Conservation (phyloP, 305 asterid genomes). For the Fraxinus paxiana region DNA sequence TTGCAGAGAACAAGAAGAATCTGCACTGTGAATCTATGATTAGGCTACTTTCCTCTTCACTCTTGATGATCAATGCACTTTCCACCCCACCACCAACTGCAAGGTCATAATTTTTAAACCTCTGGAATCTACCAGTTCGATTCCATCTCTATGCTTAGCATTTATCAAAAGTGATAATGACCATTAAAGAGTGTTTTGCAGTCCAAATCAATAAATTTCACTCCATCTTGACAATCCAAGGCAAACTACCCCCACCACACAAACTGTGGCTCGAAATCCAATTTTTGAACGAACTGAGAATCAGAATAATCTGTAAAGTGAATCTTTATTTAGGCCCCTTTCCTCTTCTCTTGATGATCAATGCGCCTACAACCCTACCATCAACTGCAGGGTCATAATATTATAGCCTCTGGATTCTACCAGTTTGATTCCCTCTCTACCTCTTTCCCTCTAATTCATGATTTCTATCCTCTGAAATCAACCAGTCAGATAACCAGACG, state of each 20-base stretch:
- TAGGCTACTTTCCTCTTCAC: not conserved
- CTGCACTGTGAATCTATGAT: not conserved
- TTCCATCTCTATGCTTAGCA: not conserved
- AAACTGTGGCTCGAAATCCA: not conserved
- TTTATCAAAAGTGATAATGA: not conserved
- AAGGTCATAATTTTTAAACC: not conserved
- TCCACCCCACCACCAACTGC: not conserved
- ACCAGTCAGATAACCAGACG: not conserved
- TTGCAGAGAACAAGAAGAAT: not conserved
- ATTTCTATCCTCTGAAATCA: not conserved
- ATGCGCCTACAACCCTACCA: not conserved
- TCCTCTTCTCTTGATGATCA: not conserved
- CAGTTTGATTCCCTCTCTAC: not conserved
- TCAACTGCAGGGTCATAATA: not conserved
- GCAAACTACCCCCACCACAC: not conserved
- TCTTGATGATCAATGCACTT: not conserved
- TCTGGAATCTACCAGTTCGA: not conserved
- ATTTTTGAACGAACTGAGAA: not conserved
- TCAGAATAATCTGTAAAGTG: not conserved
- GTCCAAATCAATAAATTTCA: not conserved
- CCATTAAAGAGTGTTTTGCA: not conserved
- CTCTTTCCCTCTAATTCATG: not conserved
- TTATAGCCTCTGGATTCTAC: not conserved
- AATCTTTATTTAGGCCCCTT: not conserved
- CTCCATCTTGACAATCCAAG: not conserved